Conservation (phyloP, 495 filamentous ascomycete species). For the Hypoxylon lienhwacheense region DNA sequence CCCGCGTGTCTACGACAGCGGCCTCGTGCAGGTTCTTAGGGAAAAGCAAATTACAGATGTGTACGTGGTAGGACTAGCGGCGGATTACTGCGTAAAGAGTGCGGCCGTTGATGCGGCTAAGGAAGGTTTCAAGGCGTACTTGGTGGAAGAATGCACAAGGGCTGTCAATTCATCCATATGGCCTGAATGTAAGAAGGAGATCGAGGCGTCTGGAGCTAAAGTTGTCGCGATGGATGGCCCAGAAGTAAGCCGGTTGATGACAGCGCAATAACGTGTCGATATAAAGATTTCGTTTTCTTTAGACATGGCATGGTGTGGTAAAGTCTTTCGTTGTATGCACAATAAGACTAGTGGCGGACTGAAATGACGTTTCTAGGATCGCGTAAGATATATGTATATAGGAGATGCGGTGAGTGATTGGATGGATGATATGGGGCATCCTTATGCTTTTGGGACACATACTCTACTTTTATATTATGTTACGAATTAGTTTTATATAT, state of each 20-base stretch:
- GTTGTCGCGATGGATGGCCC: conserved; percentile 47
- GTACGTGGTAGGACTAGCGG: conserved; percentile 82
- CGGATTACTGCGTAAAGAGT: conserved; percentile 83
- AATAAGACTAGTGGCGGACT: conserved; percentile 3
- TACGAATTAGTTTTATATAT: too few relatives aligned
- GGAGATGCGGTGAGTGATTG: background rate
- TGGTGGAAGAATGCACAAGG: conserved; percentile 77
- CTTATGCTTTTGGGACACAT: background rate
- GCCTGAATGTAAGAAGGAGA: conserved; percentile 57
- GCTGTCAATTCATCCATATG: conserved; percentile 65
- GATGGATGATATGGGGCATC: background rate
- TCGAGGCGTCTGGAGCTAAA: conserved; percentile 52
- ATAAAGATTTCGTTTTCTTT: background rate
- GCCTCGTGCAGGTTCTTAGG: conserved; percentile 60
- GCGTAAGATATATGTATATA: background rate
- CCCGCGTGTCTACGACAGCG: conserved; percentile 60
- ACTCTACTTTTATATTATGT: background rate
- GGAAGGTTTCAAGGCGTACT: conserved; percentile 74
- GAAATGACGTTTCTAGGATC: background rate
- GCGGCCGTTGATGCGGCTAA: conserved; percentile 76
- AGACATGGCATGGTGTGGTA: background rate
- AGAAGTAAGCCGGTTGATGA: conserved; percentile 46
- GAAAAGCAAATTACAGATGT: conserved; percentile 68
- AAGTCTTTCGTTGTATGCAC: background rate
- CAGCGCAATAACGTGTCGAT: conserved; percentile 11